phyloP scores from a whole-genome alignment of 345 rosid genomes.

The Pugionium cornutum region DNA sequence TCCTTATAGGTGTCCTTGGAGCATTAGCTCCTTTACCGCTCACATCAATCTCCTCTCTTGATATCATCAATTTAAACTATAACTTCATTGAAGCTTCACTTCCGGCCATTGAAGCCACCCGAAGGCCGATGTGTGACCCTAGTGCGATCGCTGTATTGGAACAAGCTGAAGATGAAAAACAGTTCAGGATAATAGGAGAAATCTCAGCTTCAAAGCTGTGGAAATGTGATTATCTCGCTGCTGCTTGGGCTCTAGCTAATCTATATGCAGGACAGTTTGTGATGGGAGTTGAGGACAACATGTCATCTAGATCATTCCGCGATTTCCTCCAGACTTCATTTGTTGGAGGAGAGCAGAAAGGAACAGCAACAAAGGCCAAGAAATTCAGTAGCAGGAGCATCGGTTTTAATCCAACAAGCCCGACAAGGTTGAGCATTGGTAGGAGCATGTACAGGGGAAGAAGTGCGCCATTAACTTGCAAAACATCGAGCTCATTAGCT shows the following conservation, averaged over 20 bases:
- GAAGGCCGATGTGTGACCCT: slow-evolving; percentile 63
- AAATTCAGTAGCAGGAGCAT: slow-evolving; percentile 91
- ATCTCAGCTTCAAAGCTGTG: slow-evolving; percentile 89
- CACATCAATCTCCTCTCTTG: slow-evolving; percentile 71
- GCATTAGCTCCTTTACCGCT: slow-evolving; percentile 96
- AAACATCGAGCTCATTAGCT: slow-evolving; percentile 75
- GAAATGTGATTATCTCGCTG: slow-evolving; percentile 91
- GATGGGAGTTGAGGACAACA: slow-evolving; percentile 89
- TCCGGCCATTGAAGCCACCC: slow-evolving; percentile 67
- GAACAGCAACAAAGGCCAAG: slow-evolving; percentile 51
- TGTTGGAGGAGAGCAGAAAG: slow-evolving; percentile 42
- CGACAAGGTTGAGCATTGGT: slow-evolving; percentile 51
- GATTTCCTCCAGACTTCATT: slow-evolving; percentile 55
- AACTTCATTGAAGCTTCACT: slow-evolving; percentile 63
- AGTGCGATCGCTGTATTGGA: slow-evolving; percentile 80
- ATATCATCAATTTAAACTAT: slow-evolving; percentile 64
- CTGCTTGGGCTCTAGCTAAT: slow-evolving; percentile 95
- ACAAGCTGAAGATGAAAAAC: slow-evolving; percentile 51
- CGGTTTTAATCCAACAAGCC: slow-evolving; percentile 71
- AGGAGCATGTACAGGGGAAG: slow-evolving; percentile 95
- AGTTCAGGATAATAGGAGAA: slow-evolving; percentile 78
- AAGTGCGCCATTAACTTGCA: slow-evolving; percentile 92
- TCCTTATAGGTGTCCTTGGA: slow-evolving; percentile 93
- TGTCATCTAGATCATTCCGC: slow-evolving; percentile 57
- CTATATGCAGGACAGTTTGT: slow-evolving; percentile 93